Conservation (phyloP, 2,329 filamentous ascomycete species). For the Fusarium dimerum region DNA sequence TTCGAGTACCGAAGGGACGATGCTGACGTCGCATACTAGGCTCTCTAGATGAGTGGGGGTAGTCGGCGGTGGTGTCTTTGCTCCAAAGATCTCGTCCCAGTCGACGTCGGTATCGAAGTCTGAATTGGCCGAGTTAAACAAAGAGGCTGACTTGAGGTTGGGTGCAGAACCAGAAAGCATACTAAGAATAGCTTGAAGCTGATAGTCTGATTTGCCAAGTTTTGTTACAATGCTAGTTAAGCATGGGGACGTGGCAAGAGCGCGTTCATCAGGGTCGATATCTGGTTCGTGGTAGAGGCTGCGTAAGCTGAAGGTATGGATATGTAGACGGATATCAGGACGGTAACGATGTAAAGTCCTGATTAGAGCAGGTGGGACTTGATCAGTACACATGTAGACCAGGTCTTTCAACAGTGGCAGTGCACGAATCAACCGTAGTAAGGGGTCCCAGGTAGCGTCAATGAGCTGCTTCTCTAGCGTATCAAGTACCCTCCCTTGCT, state of each 20-base stretch:
- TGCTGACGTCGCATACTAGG: not conserved
- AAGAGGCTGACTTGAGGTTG: not conserved
- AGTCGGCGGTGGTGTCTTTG: no score
- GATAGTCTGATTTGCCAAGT: not conserved
- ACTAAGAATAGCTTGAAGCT: not conserved
- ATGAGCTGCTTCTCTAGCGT: not conserved
- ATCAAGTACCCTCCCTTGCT: not conserved
- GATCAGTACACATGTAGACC: not conserved
- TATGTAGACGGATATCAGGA: not conserved
- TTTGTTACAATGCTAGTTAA: not conserved
- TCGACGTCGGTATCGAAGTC: not conserved
- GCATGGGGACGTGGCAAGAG: not conserved
- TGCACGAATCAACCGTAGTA: not conserved
- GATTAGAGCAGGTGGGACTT: not conserved
- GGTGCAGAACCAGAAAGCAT: not conserved
- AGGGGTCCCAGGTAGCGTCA: not conserved
- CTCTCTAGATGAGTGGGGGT: not conserved
- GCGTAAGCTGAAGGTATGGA: not conserved
- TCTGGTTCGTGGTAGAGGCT: not conserved
- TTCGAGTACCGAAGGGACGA: not conserved
- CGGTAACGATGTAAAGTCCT: not conserved
- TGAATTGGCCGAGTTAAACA: not conserved
- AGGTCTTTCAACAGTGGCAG: not conserved
- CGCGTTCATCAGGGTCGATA: not conserved
- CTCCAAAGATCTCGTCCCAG: no score